Evolutionary conservation across 768 basidiomycete species (phyloP).

Genomic region (Leccinum longicurvipes): DNA sequence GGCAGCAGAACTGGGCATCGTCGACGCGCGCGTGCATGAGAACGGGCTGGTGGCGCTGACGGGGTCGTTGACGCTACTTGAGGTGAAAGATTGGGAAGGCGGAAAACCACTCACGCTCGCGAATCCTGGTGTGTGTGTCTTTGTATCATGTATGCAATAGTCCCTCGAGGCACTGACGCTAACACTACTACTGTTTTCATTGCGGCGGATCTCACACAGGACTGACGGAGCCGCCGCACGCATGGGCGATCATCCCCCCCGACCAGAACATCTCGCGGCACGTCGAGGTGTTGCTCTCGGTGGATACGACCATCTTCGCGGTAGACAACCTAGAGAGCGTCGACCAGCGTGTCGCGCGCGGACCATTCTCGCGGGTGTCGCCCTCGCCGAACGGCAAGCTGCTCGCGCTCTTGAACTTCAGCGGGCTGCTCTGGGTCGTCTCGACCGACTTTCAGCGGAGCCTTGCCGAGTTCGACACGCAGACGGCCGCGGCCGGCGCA

Average conservation of each 20-base stretch:
- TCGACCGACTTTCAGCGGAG: slow-evolving; percentile 89
- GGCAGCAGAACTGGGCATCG: slow-evolving; percentile 75
- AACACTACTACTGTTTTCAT: neutral
- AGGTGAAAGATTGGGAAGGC: slow-evolving; percentile 89
- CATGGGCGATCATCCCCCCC: slow-evolving; percentile 89
- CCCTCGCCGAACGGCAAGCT: slow-evolving; percentile 95
- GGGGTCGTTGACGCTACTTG: slow-evolving; percentile 68
- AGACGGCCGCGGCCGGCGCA: slow-evolving; percentile 49
- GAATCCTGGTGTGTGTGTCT: slow-evolving; percentile 62
- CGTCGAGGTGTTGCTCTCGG: slow-evolving; percentile 83
- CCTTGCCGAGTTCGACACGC: slow-evolving; percentile 83
- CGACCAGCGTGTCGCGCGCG: slow-evolving; percentile 85
- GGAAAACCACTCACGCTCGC: slow-evolving; percentile 68
- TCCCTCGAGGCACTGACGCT: slow-evolving; percentile 1
- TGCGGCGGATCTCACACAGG: slow-evolving; percentile 37
- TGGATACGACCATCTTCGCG: slow-evolving; percentile 73
- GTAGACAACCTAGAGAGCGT: slow-evolving; percentile 87
- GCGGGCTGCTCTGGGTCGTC: slow-evolving; percentile 85
- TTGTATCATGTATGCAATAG: neutral
- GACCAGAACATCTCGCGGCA: slow-evolving; percentile 88
- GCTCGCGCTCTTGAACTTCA: slow-evolving; percentile 74
- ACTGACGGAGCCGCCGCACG: slow-evolving; percentile 71
- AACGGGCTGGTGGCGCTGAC: slow-evolving; percentile 86
- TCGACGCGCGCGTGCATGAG: slow-evolving; percentile 84
- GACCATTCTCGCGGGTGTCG: slow-evolving; percentile 83